These are phyloP conservation scores for Trichothecium roseum DNA, from an alignment of 2,329 filamentous ascomycete species.

Conservation along the genomic window DNA sequence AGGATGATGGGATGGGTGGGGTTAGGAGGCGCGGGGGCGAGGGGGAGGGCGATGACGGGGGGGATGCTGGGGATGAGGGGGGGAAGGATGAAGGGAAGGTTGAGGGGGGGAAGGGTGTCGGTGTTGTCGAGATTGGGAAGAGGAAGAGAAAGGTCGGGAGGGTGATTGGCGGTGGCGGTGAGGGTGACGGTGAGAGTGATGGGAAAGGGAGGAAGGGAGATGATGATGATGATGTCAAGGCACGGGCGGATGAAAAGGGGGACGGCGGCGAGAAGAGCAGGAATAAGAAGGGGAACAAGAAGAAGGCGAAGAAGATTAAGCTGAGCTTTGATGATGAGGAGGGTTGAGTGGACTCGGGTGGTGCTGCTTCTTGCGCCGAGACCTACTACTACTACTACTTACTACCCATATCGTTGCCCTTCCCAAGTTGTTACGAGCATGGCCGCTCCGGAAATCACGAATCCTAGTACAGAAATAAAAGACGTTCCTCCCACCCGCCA, in stretches of 20 bases:
- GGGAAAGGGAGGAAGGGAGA: constrained; percentile 6
- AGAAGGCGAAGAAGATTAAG: constrained; percentile 55
- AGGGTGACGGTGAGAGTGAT: constrained; percentile 3
- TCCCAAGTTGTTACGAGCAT: too few species aligned
- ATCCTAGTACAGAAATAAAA: too few species aligned
- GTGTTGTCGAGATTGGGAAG: constrained; percentile 18
- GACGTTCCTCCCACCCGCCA: too few species aligned
- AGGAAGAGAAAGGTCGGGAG: constrained; percentile 47
- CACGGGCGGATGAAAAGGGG: constrained; percentile 12
- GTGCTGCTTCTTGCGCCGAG: too few species aligned
- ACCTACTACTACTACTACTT: too few species aligned
- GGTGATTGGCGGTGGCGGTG: constrained; percentile 29
- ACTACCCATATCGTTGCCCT: too few species aligned
- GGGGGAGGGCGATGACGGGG: constrained; percentile 11
- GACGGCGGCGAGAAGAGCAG: constrained; percentile 13
- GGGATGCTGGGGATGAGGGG: constrained; percentile 19
- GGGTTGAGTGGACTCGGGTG: constrained; percentile 25
- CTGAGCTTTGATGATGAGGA: constrained; percentile 57
- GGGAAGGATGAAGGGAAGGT: constrained; percentile 16
- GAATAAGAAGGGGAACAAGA: constrained; percentile 30
- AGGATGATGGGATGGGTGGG: constrained; percentile 32
- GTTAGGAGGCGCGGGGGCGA: constrained; percentile 22
- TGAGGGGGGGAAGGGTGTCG: constrained; percentile 13
- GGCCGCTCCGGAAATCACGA: too few species aligned
- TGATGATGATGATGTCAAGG: constrained; percentile 6